These are phyloP conservation scores for Letharia columbiana DNA, from an alignment of 495 filamentous ascomycete species.

Conservation along the genomic window DNA sequence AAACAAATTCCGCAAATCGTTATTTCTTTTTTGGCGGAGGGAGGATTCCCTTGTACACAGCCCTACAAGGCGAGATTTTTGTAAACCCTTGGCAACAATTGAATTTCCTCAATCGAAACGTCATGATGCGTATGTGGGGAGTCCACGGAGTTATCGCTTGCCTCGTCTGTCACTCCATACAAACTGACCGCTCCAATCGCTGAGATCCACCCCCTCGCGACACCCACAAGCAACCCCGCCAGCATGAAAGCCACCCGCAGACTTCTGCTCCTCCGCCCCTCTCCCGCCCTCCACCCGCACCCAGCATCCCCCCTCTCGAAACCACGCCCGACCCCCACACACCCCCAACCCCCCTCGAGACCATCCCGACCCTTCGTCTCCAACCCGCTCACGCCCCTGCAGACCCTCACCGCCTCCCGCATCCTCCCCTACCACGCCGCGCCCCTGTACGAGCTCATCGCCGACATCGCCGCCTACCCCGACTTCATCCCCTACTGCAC, in stretches of 20 bases:
- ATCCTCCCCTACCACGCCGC: slow-evolving; percentile 68
- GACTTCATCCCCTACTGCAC: slow-evolving; percentile 81
- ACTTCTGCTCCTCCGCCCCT: slow-evolving; percentile 18
- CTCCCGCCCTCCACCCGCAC: slow-evolving; percentile 2
- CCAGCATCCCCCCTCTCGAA: neutral
- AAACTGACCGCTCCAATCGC: neutral
- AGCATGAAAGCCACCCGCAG: slow-evolving; percentile 7
- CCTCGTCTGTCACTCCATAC: neutral
- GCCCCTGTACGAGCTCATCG: slow-evolving; percentile 70
- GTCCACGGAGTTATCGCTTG: neutral
- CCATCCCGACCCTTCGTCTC: slow-evolving; percentile 11
- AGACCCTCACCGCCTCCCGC: slow-evolving; percentile 61
- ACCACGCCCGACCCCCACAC: neutral
- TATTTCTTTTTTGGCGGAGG: no score
- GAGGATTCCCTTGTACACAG: no score
- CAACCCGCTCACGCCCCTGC: slow-evolving; percentile 32
- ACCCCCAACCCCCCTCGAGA: neutral
- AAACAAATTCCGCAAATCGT: no score
- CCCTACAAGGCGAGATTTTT: no score
- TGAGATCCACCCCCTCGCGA: neutral
- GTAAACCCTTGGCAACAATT: neutral
- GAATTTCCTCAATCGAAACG: neutral
- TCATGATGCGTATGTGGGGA: neutral
- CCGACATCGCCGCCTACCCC: slow-evolving; percentile 73
- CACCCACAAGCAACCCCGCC: neutral